Evolutionary conservation across 768 basidiomycete species (phyloP), one percentile per base, ranked within the genome.

Genomic region (Cystobasidium onofrii): DNA sequence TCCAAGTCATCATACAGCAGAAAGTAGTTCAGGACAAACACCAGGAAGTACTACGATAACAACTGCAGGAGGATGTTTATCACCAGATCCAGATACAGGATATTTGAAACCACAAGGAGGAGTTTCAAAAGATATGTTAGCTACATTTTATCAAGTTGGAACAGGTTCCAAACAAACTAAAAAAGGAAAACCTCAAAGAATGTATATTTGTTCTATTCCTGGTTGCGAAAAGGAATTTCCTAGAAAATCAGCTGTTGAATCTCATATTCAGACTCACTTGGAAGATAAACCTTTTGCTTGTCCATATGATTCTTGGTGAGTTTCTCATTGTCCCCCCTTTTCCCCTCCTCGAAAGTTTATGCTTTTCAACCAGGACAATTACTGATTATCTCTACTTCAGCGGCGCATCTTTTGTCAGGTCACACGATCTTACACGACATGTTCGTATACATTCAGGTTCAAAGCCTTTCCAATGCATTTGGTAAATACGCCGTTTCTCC

Each of bases 251-350:
- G 83, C 83, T 17, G 82, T 83, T 52, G 79, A 81, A 72, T 79
- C 78, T 44, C 83, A 84, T 76, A 82, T 83, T 64, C 82, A 84
- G 75, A 83, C 82, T 41, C 83, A 84, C 74, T 76, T 84, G 18
- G 82, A 82, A 74, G 82, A 83, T 79, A 83, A 83, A 79, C 83
- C 83, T 15, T 83, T 79, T 74, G 76, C 80, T 1, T 84, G 83
- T 73, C 75, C 78, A 0, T 79, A 79, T 34, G 74, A 76, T n/a
- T 80, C 80, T 54, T 83, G 83, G 82, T 83, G 64, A 76, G 83
- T 31, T n/a, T 13, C 10, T 57, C 18, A 29, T 25, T 31, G n/a
- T 60, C 18, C 43, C 64, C 39, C 39, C 15, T 6, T 39, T 39
- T 15, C 39, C 39, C 39, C 15, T 39, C 15, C 39, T 39, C 15